phyloP scores from a whole-genome alignment of 805 yeast species.

The Tetrapisispora iriomotensis region DNA sequence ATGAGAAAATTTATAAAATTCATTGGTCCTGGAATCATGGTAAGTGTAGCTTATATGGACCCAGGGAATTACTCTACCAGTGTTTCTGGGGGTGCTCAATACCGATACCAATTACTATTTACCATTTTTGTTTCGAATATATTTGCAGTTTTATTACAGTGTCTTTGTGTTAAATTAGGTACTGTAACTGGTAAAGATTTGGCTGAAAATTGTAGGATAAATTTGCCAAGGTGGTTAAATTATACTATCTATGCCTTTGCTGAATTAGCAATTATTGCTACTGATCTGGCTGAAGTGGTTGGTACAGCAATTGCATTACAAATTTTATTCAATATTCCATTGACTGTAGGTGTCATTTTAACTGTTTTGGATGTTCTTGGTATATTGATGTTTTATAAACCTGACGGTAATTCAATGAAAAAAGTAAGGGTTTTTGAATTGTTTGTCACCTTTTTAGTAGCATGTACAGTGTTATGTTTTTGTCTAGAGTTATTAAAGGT shows the following conservation, averaged over 20 bases:
- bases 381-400: constrained; percentile 67
- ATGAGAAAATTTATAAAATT: constrained; percentile 45
- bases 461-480: constrained; percentile 69
- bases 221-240: constrained; percentile 55
- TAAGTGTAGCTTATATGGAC: constrained; percentile 93
- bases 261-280: constrained; percentile 81
- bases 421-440: constrained; percentile 70
- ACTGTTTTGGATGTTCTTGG: constrained; percentile 77
- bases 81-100: constrained; percentile 83
- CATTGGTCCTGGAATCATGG: constrained; percentile 92
- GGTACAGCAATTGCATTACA: constrained; percentile 85
- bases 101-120: constrained; percentile 66
- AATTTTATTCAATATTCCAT: constrained; percentile 65
- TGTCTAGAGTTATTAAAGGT: constrained; percentile 56
- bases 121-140: constrained; percentile 74
- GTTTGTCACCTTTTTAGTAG: constrained; percentile 61
- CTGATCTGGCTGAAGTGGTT: constrained; percentile 89
- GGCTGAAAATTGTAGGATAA: constrained; percentile 76
- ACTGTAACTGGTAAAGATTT: constrained; percentile 88
- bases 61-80: constrained; percentile 97
- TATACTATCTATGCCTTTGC: constrained; percentile 56
- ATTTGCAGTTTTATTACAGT: constrained; percentile 78
- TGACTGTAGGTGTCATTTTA: constrained; percentile 62
- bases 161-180: constrained; percentile 81
- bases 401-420: constrained; percentile 63